Conservation (phyloP, 2,329 filamentous ascomycete species). For the Ophiostoma quercus region DNA sequence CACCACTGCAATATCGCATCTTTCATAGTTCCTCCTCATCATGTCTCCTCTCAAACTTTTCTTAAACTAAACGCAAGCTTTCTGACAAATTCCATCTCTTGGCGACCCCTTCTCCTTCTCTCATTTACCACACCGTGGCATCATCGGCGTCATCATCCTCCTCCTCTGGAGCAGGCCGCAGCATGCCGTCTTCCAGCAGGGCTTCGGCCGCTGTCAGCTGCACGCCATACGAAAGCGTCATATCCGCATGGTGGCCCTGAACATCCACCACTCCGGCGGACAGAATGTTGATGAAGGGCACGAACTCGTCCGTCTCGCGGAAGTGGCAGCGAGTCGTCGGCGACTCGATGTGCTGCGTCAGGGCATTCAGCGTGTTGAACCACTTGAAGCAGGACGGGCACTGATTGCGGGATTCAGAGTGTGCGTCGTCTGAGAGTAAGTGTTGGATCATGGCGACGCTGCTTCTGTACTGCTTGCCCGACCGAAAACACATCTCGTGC, state of each 20-base stretch:
- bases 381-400: slow-evolving; percentile 44
- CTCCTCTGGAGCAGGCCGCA: neutral
- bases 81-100: neutral
- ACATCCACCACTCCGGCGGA: slow-evolving; percentile 39
- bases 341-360: slow-evolving; percentile 48
- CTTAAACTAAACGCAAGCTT: neutral
- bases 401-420: slow-evolving; percentile 35
- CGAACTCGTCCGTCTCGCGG: slow-evolving; percentile 39
- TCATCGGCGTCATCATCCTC: neutral
- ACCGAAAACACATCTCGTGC: slow-evolving; percentile 43
- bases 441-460: slow-evolving; percentile 38
- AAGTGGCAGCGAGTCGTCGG: slow-evolving; percentile 41
- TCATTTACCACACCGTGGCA: neutral
- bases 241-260: slow-evolving; percentile 34
- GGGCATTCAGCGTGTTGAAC: slow-evolving; percentile 41
- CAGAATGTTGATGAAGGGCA: slow-evolving; percentile 37
- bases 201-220: slow-evolving; percentile 24
- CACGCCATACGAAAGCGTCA: slow-evolving; percentile 31
- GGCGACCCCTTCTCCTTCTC: neutral
- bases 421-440: slow-evolving; percentile 39
- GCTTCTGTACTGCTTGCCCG: slow-evolving; percentile 38
- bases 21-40: neutral
- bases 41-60: neutral
- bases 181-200: slow-evolving; percentile 21
- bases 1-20: neutral